Evolutionary conservation across 1,284 basidiomycete genomes (phyloP), one percentile per base, ranked within the genome.

Genomic region (Flammula alnicola): DNA sequence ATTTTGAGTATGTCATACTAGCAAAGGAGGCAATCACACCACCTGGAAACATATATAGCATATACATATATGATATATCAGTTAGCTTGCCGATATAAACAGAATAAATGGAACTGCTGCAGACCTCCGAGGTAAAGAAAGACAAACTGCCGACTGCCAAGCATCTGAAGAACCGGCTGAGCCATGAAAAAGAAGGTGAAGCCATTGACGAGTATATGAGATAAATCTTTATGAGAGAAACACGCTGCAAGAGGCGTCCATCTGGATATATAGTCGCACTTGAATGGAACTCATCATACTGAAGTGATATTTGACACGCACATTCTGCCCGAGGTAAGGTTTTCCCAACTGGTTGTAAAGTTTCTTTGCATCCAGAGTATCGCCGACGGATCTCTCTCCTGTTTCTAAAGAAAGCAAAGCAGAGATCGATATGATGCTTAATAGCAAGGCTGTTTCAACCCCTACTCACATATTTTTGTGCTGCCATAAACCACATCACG

Each of bases 141-240:
- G 1, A 94, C 66, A 70, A 95, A 95, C 3, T 77, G 75, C 1
- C 80, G 72, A 44, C 83, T 84, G 0, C 92, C 91, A 7, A 94
- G 74, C 17, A 89, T 67, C 41, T 70, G 61, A n/a, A 93, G 75
- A 22, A 91, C 82, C 0, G 83, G 72, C 0, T 81, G 85, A 1
- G 87, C 88, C 73, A 94, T 81, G 70, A 91, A 93, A 63, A 79
- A 91, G 62, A 88, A 88, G 0, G 88, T 84, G 56, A 94, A 77
- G 39, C 83, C 83, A 64, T 96, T 96, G 65, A 95, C 72, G 22
- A 89, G 60, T 27, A 93, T 81, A 64, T 96, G 94, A 0, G 64
- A 58, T 8, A 77, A 51, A 19, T 76, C 73, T 54, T 75, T 69
- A 62, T 95, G 92, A 2, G 86, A 93, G 73, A 95, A 93, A 51